Evolutionary conservation across 768 basidiomycete species (phyloP), one percentile per base, ranked within the genome.

Genomic region (Lactarius evosmus): DNA sequence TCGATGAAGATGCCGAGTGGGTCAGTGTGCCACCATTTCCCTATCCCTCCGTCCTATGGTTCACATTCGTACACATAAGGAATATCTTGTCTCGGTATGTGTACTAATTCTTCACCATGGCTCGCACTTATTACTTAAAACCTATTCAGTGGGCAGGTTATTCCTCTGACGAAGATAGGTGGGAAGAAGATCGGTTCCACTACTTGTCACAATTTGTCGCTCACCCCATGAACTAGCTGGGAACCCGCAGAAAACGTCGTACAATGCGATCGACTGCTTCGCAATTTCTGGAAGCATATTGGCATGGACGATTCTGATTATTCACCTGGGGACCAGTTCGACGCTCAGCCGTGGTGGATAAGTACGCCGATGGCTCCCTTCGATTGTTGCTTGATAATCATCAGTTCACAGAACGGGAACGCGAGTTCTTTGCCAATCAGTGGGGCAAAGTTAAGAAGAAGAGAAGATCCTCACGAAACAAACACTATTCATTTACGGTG

Each of bases 51-150:
- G 14, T 14, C 16, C 4, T 53, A 49, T 9, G 29, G 12, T 53
- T 64, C n/a, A 64, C 49, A 0, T 27, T 40, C n/a, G 46, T 29
- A 30, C 22, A 33, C 52, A 46, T 36, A 51, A 86, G 89, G 83
- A 88, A 74, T 91, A 90, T 68, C 71, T 69, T 58, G 88, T 90
- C 44, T 89, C 89, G 79, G 89, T 88, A 64, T 64, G 61, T 41
- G 32, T 56, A 49, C 33, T 1, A 52, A 38, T 27, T 16, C 53
- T 27, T 53, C 38, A 9, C 11, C 17, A 16, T 16, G 32, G 9
- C 25, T 14, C 38, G 25, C 50, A 27, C 60, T 25, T 30, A 56
- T 29, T 30, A 40, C n/a, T 49, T 49, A 57, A 57, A 58, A 52
- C 19, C 33, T 49, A 55, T 65, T 30, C 60, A 90, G 89, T 91